Conservation (phyloP, 352 stramenopile genomes). For the Phytophthora ohioensis region DNA sequence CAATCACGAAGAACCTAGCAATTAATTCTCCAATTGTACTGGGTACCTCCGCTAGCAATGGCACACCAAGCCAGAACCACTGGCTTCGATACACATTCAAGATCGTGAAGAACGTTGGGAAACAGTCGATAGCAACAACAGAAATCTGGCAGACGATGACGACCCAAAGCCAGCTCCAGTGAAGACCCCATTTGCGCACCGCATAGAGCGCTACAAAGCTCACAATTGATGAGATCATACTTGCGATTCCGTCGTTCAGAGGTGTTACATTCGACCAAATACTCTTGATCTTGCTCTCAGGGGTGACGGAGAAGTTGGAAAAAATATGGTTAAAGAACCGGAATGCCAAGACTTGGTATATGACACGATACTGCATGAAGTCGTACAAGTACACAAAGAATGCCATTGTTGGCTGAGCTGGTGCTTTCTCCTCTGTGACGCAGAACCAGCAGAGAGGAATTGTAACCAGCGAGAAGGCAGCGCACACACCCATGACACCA, state of each 20-base stretch:
- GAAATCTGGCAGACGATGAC: conserved; percentile 40
- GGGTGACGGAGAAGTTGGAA: conserved; percentile 40
- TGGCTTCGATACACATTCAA: conserved; percentile 63
- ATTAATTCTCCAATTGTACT: conserved; percentile 43
- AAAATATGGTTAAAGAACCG: conserved; percentile 51
- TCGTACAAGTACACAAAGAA: conserved; percentile 45
- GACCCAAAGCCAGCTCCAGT: conserved; percentile 60
- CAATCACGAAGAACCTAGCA: conserved; percentile 49
- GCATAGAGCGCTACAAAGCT: conserved; percentile 39
- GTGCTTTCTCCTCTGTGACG: conserved; percentile 44
- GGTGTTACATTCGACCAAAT: conserved; percentile 32
- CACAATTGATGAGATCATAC: conserved; percentile 40
- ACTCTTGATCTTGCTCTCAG: conserved; percentile 40
- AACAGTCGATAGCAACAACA: conserved; percentile 35
- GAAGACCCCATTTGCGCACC: conserved; percentile 53
- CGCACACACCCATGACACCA: conserved; percentile 48
- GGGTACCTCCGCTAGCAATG: no score
- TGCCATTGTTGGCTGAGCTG: conserved; percentile 5
- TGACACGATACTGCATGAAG: conserved; percentile 48
- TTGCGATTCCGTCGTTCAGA: conserved; percentile 39
- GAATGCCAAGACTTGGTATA: conserved; percentile 47
- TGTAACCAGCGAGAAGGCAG: conserved; percentile 34
- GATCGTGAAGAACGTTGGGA: conserved; percentile 58
- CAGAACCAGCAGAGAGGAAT: conserved; percentile 50
- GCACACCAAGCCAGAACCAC: no score